Evolutionary conservation across 164 flowering plant species (phyloP).

Genomic region (Malania oleifera): DNA sequence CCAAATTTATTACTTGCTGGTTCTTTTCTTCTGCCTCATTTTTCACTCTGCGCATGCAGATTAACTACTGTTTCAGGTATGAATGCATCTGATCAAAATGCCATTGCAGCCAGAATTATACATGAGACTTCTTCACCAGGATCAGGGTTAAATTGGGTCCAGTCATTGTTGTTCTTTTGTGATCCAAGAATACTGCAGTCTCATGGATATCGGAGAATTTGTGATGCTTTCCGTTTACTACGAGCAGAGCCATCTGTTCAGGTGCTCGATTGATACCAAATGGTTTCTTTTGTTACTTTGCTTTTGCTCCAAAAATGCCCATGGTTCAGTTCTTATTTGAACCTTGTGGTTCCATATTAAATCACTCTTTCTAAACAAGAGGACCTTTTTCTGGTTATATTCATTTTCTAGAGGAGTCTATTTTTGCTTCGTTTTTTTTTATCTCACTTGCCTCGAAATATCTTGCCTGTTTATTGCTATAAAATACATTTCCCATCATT

Average conservation of each 20-base stretch:
- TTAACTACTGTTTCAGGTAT: neutral
- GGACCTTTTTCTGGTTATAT: no score
- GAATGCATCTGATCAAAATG: constrained; percentile 2
- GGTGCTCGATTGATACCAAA: constrained; percentile 15
- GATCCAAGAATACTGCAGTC: constrained; percentile 13
- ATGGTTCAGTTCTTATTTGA: neutral
- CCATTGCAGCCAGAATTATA: constrained; percentile 16
- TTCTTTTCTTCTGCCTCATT: neutral
- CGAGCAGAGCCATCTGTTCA: constrained; percentile 24
- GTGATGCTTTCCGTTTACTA: constrained; percentile 22
- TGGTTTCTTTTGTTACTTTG: neutral
- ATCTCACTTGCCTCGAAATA: no score
- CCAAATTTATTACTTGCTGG: neutral
- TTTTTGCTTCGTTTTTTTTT: no score
- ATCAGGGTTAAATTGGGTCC: constrained; percentile 13
- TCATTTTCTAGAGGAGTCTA: no score
- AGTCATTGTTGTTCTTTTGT: constrained; percentile 6
- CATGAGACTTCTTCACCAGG: constrained; percentile 14
- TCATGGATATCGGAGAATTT: constrained; percentile 12
- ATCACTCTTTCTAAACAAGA: no score
- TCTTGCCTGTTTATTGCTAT: no score
- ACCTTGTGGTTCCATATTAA: neutral
- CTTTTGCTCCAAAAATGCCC: neutral
- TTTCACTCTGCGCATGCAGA: neutral
- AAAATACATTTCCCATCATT: no score